These are phyloP conservation scores for Rhodosporidiobolus sp. DNA, from an alignment of 768 basidiomycete genomes.

Conservation along the genomic window DNA sequence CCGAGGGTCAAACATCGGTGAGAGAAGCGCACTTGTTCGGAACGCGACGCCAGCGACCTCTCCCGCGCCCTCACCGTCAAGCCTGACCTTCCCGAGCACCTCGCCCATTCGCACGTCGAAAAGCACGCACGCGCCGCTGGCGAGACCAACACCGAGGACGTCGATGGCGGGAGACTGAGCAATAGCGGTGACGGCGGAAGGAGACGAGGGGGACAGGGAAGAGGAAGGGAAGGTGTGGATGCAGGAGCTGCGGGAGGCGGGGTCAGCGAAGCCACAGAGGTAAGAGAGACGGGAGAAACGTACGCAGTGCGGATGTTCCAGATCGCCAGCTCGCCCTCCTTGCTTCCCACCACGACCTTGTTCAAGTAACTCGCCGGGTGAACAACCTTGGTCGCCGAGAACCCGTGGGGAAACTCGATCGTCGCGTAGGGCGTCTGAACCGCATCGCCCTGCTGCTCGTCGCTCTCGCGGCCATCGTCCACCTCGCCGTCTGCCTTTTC, in stretches of 20 bases:
- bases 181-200: slow-evolving; percentile 66
- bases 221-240: slow-evolving; percentile 72
- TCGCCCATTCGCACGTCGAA: slow-evolving; percentile 90
- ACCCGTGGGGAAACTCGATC: slow-evolving; percentile 75
- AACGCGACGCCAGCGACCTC: slow-evolving; percentile 63
- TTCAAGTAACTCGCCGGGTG: slow-evolving; percentile 97
- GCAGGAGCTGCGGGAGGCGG: slow-evolving; percentile 59
- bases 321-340: slow-evolving; percentile 76
- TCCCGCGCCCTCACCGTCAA: slow-evolving; percentile 76
- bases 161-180: slow-evolving; percentile 94
- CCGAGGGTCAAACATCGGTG: no score
- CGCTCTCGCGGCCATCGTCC: slow-evolving; percentile 1
- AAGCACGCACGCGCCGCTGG: slow-evolving; percentile 79
- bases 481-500: neutral
- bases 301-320: slow-evolving; percentile 89
- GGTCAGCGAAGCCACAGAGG: neutral
- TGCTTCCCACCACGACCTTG: slow-evolving; percentile 82
- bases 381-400: slow-evolving; percentile 77
- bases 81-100: slow-evolving; percentile 77
- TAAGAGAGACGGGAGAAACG: slow-evolving; percentile 43
- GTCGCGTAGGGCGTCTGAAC: slow-evolving; percentile 60
- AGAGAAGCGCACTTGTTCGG: slow-evolving; percentile 68
- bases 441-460: neutral
- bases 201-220: slow-evolving; percentile 54
- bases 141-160: slow-evolving; percentile 87